These are phyloP conservation scores for Rubia occidens DNA, from an alignment of 305 asterid genomes.

Conservation along the genomic window DNA sequence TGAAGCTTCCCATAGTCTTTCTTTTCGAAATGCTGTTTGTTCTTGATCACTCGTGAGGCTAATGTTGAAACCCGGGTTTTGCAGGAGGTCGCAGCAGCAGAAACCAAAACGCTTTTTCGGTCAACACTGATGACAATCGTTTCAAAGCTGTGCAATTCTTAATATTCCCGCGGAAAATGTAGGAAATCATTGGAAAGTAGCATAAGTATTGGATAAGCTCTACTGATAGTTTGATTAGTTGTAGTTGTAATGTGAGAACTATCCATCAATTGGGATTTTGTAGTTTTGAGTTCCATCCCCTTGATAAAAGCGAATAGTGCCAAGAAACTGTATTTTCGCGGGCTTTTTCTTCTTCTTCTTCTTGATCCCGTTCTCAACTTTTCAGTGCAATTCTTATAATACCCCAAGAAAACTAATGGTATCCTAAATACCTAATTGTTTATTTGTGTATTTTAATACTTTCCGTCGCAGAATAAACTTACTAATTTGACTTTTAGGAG, in stretches of 20 bases:
- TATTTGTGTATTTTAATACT: too few species aligned
- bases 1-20: slow-evolving; percentile 15
- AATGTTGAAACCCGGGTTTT: slow-evolving; percentile 3
- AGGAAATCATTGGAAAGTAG: slow-evolving; percentile 3
- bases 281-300: background rate
- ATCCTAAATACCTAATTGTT: too few species aligned
- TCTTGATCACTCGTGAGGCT: background rate
- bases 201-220: background rate
- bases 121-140: slow-evolving; percentile 24
- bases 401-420: too few species aligned
- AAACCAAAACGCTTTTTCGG: slow-evolving; percentile 39
- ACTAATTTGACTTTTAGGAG: too few species aligned
- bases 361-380: too few species aligned
- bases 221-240: background rate
- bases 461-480: too few species aligned
- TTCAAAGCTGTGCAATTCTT: background rate
- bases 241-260: background rate
- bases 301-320: background rate
- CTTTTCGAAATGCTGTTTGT: background rate
- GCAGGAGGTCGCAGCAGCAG: slow-evolving; percentile 68
- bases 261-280: slow-evolving; percentile 8
- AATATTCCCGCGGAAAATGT: background rate
- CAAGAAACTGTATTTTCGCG: background rate
- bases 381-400: too few species aligned
- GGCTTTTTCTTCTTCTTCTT: background rate